Evolutionary conservation across 805 yeast genomes (phyloP), one percentile per base, ranked within the genome.

Genomic region (Aciculoconidium aculeatum): DNA sequence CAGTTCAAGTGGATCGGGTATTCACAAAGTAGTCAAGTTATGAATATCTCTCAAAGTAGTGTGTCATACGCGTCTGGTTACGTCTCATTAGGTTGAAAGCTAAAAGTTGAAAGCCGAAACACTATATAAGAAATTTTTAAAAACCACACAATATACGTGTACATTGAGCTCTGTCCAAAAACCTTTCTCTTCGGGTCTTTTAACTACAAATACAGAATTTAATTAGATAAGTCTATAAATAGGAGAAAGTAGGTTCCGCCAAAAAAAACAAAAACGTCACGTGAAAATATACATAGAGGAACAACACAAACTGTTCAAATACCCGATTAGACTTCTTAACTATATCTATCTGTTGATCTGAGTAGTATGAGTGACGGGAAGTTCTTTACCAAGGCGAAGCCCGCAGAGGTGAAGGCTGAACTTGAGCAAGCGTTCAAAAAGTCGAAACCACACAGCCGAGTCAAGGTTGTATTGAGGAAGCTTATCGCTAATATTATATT

Each of bases 51-150:
- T 16, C 95, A 87, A 23, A 77, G 82, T 39, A 82, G 94, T 52
- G 97, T 90, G n/a, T 82, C 94, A 35, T 90, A 90, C 54, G 94
- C 90, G 1, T 72, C 90, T 25, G 96, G 90, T 0, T 80, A 72
- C 46, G 80, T 47, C 6, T 12, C 33, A 12, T 21, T 21, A n/a
- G n/a, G n/a, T n/a, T n/a, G n/a, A n/a, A n/a, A n/a, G n/a, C n/a
- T n/a, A n/a, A n/a, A n/a, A n/a, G n/a, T n/a, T n/a, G n/a, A n/a
- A n/a, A n/a, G n/a, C n/a, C n/a, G n/a, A n/a, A n/a, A n/a, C n/a
- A n/a, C n/a, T n/a, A n/a, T n/a, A n/a, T n/a, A n/a, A n/a, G n/a
- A n/a, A n/a, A n/a, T n/a, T n/a, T n/a, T n/a, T n/a, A n/a, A n/a
- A n/a, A n/a, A n/a, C n/a, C n/a, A n/a, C n/a, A n/a, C n/a, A n/a